A percentile compares a stretch with the other conserved stretches of the same genome.
Evolutionary conservation across 495 filamentous ascomycete genomes (phyloP).

Genomic region (Xylaria cubensis): DNA sequence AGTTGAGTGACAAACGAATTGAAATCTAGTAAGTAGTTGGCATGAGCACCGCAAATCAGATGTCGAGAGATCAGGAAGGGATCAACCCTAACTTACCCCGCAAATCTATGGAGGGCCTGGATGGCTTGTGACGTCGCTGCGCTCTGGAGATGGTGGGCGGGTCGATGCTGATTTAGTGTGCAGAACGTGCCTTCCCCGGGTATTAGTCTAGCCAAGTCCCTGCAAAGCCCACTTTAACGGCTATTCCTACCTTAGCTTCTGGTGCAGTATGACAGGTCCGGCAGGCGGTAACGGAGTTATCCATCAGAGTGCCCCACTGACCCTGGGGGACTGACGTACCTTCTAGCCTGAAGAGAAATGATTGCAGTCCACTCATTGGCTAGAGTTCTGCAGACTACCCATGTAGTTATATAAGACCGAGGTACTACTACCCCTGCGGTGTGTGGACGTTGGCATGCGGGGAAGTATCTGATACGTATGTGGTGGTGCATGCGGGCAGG

Average conservation of each 20-base stretch:
- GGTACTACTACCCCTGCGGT: neutral
- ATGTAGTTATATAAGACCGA: neutral
- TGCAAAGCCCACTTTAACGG: neutral
- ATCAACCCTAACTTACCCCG: constrained; percentile 17
- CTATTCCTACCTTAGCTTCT: neutral
- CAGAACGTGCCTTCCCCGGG: constrained; percentile 16
- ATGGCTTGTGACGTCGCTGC: constrained; percentile 11
- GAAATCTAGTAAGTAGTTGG: neutral
- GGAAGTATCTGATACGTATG: neutral
- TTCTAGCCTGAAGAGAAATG: neutral
- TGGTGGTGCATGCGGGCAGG: neutral
- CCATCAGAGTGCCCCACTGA: neutral
- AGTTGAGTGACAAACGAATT: neutral
- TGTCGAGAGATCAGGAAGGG: neutral
- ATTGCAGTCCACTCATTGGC: constrained; percentile 2
- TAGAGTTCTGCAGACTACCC: too few species aligned
- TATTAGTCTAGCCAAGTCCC: neutral
- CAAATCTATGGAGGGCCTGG: constrained; percentile 15
- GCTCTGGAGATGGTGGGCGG: neutral
- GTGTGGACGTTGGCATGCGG: neutral
- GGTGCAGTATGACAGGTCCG: constrained; percentile 7
- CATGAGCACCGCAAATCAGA: neutral
- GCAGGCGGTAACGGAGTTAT: constrained; percentile 7
- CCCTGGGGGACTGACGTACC: constrained; percentile 16
- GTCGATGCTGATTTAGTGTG: constrained; percentile 1